phyloP scores from a whole-genome alignment of 1,139 yeast species.

The Candida sp. region DNA sequence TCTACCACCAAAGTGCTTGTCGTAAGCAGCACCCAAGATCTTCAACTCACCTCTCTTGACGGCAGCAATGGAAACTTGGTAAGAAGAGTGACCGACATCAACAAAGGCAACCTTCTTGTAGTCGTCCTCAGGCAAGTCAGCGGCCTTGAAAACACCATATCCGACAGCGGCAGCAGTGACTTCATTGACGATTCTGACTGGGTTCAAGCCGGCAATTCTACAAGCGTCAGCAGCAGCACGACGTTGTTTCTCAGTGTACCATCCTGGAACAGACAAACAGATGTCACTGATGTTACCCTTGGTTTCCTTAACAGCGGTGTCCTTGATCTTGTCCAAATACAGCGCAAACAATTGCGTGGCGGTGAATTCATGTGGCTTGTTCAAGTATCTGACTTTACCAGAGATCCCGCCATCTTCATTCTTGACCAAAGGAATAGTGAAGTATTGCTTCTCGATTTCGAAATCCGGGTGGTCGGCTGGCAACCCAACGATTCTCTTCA shows the following conservation, averaged over 20 bases:
- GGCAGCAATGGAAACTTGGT: constrained; percentile 89
- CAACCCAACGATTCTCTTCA: constrained; percentile 91
- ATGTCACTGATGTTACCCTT: constrained; percentile 84
- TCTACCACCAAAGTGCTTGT: constrained; percentile 99
- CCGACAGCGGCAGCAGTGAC: constrained; percentile 99
- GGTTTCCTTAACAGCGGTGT: constrained; percentile 80
- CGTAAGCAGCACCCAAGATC: constrained; percentile 89
- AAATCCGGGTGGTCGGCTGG: constrained; percentile 79
- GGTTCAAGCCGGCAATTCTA: constrained; percentile 94
- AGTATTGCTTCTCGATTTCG: constrained; percentile 72
- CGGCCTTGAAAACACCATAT: constrained; percentile 97
- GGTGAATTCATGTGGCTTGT: constrained; percentile 79
- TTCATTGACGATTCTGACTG: constrained; percentile 97
- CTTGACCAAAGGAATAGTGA: constrained; percentile 72
- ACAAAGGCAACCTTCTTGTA: constrained; percentile 91
- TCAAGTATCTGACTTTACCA: constrained; percentile 84
- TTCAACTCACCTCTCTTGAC: constrained; percentile 97
- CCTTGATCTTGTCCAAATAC: constrained; percentile 92
- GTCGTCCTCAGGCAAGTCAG: constrained; percentile 91
- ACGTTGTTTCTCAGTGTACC: constrained; percentile 98
- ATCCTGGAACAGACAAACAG: constrained; percentile 93
- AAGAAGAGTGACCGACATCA: constrained; percentile 97
- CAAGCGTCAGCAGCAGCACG: constrained; percentile 98
- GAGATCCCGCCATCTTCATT: constrained; percentile 74
- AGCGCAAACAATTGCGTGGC: constrained; percentile 93